phyloP scores from a whole-genome alignment of 768 basidiomycete genomes.

The Naematelia aurantialba region DNA sequence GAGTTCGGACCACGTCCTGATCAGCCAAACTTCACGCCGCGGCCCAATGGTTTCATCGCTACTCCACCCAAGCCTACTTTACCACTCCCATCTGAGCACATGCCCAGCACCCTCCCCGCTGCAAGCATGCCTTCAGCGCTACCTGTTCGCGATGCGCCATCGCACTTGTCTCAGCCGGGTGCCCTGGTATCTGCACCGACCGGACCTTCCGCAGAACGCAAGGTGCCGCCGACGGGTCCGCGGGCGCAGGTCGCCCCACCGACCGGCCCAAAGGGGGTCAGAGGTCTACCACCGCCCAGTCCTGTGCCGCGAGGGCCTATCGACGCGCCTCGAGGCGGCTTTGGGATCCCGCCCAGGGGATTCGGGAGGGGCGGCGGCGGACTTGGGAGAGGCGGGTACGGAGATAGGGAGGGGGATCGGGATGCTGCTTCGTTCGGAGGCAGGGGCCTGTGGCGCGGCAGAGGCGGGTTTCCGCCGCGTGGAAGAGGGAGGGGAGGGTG shows the following conservation, averaged over 20 bases:
- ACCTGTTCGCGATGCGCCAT: slow-evolving; percentile 11
- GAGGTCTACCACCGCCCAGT: slow-evolving; percentile 1
- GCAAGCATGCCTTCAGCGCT: slow-evolving; percentile 11
- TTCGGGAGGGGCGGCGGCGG: slow-evolving; percentile 3
- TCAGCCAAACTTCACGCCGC: neutral
- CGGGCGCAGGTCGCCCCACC: slow-evolving; percentile 7
- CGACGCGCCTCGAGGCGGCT: neutral
- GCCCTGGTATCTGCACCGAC: neutral
- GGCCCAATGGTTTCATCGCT: neutral
- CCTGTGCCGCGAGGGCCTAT: neutral
- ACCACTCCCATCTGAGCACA: neutral
- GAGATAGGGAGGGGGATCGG: slow-evolving; percentile 4
- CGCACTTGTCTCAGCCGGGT: slow-evolving; percentile 12
- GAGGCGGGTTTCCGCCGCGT: neutral
- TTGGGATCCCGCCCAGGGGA: neutral
- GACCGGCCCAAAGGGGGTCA: neutral
- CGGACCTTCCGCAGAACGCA: slow-evolving; percentile 23
- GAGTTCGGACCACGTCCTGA: neutral
- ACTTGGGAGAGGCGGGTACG: slow-evolving; percentile 7
- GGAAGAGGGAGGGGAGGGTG: neutral
- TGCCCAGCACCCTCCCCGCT: neutral
- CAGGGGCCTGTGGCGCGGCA: slow-evolving; percentile 1
- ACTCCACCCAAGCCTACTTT: neutral
- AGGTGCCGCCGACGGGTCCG: slow-evolving; percentile 30
- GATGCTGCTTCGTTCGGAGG: slow-evolving; percentile 7